Evolutionary conservation across 306 rosid species (phyloP), one percentile per base, ranked within the genome.

Genomic region (Fragaria nilgerrensis): DNA sequence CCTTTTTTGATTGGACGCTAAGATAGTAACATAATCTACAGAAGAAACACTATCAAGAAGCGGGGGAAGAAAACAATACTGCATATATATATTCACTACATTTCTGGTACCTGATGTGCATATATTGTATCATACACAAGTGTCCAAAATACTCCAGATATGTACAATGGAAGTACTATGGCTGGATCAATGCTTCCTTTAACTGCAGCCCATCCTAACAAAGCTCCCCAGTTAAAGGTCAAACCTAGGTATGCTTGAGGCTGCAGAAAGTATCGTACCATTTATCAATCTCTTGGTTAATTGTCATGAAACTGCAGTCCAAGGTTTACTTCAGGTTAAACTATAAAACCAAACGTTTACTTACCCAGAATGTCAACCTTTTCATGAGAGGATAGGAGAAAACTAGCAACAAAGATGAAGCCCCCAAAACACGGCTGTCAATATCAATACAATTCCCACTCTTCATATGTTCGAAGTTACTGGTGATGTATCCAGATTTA

Each of bases 301-400:
- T 23, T 75, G 71, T 75, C 41, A 70, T 69, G 79, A 79, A 80
- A 83, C 73, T 67, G 66, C 56, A 32, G 67, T 68, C 76, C 72
- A 49, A 64, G 48, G 66, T 58, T 41, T 69, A 68, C 48, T 41
- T 66, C 59, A 50, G 23, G 37, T 68, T 36, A 43, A 14, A 48
- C n/a, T 73, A 58, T 36, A 45, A 75, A 75, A 81, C 75, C 53
- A 59, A 48, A 82, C 36, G 71, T 48, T 75, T 56, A 50, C 68
- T 85, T 89, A 89, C 98, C 98, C 96, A 94, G 87, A 83, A 92
- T 58, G 97, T 94, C 22, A 90, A 84, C 84, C 98, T 90, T 90
- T 94, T 94, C 96, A 92, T 90, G 67, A 92, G 91, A n/a, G 98
- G 98, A 83, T 94, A 94, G 75, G 97, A 84, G 80, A 94, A 92